Base-by-base conservation (phyloP, 1,284 basidiomycete species). In the Ganoderma sinense region DNA sequence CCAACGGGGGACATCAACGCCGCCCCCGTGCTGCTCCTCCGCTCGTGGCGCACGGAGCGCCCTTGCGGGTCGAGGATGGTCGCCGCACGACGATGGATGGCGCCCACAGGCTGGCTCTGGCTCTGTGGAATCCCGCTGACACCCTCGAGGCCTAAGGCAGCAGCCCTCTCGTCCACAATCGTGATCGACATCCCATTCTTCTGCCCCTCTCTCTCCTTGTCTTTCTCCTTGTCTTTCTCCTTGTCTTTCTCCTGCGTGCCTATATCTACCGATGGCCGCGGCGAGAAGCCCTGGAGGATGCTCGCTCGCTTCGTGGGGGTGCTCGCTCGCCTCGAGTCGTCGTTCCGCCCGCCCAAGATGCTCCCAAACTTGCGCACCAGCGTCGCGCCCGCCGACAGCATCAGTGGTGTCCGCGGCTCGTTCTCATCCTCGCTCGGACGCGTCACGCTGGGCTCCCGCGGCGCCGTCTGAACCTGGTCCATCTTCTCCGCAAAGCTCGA, bases 331-430 rank as follows among this genome's bases (percentile, higher is more conserved):
- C 82, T 76, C 79, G 80, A 77, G 66, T 86, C 86, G 40, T 85
- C 82, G 18, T 79, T 80, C 4, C 84, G 80, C 8, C 86, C 89
- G 40, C 86, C 73, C 53, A 91, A 80, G 74, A 94, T 79, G 69
- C 88, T 91, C 33, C 92, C 91, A 75, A 94, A 94, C 81, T 88
- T 90, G 75, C 91, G 84, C 67, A 91, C 91, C 26, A 94, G 84
- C n/a, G 89, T 91, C 58, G 89, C 86, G 33, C 90, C 89, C 51
- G 89, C 82, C 0, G 88, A 84, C 66, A 89, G 77, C 4, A 87
- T 82, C 65, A 78, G 58, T 13, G 78, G 73, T 43, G 78, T 78
- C 45, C 80, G 77, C 39, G 76, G 75, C 45, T 79, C 74, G 43
- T 83, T 80, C 36, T 78, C 77, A 43, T 83, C 80, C 33, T 78